Evolutionary conservation across 1,284 basidiomycete species (phyloP).

Genomic region (Cutaneotrichosporon arboriforme): DNA sequence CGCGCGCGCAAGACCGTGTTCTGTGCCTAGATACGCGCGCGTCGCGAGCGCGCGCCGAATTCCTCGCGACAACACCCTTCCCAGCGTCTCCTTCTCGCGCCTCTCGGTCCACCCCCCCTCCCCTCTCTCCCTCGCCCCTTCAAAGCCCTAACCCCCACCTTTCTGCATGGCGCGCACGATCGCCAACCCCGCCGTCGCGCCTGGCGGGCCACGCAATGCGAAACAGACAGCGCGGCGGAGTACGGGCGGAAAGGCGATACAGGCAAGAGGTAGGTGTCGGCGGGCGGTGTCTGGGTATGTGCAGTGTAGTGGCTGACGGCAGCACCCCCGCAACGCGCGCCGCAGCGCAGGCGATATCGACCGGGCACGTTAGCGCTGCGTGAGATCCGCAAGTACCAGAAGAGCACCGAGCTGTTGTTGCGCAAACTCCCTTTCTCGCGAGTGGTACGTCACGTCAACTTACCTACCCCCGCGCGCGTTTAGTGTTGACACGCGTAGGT

Average conservation of each 20-base stretch:
- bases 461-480: no score
- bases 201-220: conserved; percentile 6
- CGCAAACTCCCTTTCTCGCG: conserved; percentile 86
- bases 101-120: neutral
- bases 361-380: conserved; percentile 83
- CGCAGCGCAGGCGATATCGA: conserved; percentile 52
- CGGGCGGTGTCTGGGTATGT: no score
- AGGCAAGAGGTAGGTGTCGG: conserved; percentile 5
- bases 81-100: neutral
- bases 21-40: neutral
- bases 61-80: neutral
- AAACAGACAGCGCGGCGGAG: conserved; percentile 39
- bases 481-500: conserved; percentile 60
- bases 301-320: neutral
- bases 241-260: conserved; percentile 39
- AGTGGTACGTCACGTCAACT: no score
- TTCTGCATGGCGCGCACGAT: conserved; percentile 14
- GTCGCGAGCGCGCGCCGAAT: no score
- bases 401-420: conserved; percentile 79
- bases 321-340: neutral
- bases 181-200: conserved; percentile 2
- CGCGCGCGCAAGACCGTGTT: neutral
- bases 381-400: conserved; percentile 91
- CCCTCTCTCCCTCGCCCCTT: neutral
- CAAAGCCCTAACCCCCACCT: no score